Conservation (phyloP, 2,329 filamentous ascomycete species). For the Clarireedia sp. region DNA sequence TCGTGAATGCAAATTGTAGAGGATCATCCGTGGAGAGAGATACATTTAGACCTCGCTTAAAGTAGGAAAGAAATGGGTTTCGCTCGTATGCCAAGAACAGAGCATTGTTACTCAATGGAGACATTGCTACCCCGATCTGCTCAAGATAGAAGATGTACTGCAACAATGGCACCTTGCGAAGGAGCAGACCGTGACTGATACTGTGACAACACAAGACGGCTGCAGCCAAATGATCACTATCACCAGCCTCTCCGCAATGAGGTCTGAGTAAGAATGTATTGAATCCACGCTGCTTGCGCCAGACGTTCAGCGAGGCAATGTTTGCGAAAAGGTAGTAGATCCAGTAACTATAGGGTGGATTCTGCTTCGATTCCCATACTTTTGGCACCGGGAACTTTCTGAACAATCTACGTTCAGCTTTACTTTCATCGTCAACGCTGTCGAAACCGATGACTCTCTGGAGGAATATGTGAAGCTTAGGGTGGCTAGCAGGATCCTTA, state of each 20-base stretch:
- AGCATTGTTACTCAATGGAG: conserved; percentile 96
- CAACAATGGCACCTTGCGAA: conserved; percentile 87
- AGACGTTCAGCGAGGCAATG: conserved; percentile 83
- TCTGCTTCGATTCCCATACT: conserved; percentile 85
- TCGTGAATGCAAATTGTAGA: conserved; percentile 95
- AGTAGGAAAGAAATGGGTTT: conserved; percentile 94
- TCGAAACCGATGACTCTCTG: conserved; percentile 96
- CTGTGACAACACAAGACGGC: conserved; percentile 90
- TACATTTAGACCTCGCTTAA: conserved; percentile 88
- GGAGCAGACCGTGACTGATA: conserved; percentile 86
- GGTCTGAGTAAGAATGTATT: conserved; percentile 91
- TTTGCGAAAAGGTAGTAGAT: conserved; percentile 96
- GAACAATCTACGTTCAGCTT: conserved; percentile 87
- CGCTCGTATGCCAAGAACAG: conserved; percentile 93
- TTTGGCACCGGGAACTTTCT: conserved; percentile 89
- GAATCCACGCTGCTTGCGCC: conserved; percentile 84
- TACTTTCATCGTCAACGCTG: conserved; percentile 97
- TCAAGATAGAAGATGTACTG: conserved; percentile 98
- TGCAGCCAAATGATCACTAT: conserved; percentile 90
- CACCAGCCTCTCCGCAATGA: conserved; percentile 93
- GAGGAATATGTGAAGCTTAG: conserved; percentile 89
- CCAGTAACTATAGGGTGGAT: conserved; percentile 98
- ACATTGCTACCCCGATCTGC: conserved; percentile 98
- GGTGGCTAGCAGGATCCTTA: conserved; percentile 74
- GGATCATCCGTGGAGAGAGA: conserved; percentile 95